Evolutionary conservation across 2,329 filamentous ascomycete genomes (phyloP).

Genomic region (Aspergillus unguis): DNA sequence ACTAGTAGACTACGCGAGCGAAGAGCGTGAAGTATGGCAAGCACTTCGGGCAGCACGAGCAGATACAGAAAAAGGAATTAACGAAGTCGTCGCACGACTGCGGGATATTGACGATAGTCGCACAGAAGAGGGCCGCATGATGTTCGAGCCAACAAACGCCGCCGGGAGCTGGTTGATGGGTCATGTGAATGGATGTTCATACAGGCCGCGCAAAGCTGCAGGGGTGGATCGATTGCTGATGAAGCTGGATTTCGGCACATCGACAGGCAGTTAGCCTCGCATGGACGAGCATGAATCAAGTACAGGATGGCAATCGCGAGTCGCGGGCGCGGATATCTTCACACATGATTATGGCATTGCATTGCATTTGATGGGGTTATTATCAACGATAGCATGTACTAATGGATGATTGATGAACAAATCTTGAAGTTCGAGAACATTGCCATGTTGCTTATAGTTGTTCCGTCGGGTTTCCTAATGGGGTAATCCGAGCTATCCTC

Average conservation of each 20-base stretch:
- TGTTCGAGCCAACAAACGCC: slow-evolving; percentile 34
- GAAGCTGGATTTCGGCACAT: slow-evolving; percentile 69
- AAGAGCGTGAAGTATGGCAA: slow-evolving; percentile 65
- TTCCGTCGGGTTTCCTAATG: slow-evolving; percentile 10
- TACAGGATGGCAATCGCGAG: too few species aligned
- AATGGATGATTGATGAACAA: slow-evolving; percentile 1
- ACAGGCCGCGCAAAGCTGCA: slow-evolving; percentile 68
- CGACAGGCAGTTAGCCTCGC: slow-evolving; percentile 12
- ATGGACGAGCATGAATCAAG: too few species aligned
- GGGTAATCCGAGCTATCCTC: slow-evolving; percentile 12
- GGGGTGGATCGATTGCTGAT: slow-evolving; percentile 82
- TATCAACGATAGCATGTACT: slow-evolving; percentile 1
- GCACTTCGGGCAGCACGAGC: slow-evolving; percentile 63
- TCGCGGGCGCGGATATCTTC: too few species aligned
- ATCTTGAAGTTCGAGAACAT: background rate
- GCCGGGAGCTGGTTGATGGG: slow-evolving; percentile 27
- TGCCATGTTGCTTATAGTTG: background rate
- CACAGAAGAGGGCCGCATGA: slow-evolving; percentile 38
- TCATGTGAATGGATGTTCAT: slow-evolving; percentile 42
- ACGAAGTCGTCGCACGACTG: slow-evolving; percentile 56
- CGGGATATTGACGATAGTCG: slow-evolving; percentile 60
- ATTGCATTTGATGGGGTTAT: background rate
- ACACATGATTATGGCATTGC: background rate
- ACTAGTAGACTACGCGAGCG: slow-evolving; percentile 66
- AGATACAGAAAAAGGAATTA: slow-evolving; percentile 65